These are phyloP conservation scores for Beauveria sp. DNA, from an alignment of 2,329 filamentous ascomycete genomes.

Conservation along the genomic window DNA sequence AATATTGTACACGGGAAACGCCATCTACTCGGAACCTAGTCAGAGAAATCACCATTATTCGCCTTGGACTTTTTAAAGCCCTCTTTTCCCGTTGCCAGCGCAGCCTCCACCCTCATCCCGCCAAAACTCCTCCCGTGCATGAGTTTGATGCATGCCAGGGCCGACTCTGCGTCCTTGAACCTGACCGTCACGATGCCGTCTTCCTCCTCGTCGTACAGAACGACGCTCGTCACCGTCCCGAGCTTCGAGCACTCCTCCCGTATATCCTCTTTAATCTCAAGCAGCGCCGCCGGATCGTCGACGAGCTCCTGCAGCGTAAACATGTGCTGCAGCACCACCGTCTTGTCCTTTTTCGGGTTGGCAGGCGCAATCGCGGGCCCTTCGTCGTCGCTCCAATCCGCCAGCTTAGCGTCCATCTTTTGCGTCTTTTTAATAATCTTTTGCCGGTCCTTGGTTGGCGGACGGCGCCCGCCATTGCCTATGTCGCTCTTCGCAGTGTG, in stretches of 20 bases:
- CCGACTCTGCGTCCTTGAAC: slow-evolving; percentile 65
- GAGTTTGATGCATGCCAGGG: slow-evolving; percentile 60
- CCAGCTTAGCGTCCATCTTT: slow-evolving; percentile 82
- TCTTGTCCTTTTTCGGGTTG: slow-evolving; percentile 58
- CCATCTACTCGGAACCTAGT: background rate
- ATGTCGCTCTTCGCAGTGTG: slow-evolving; percentile 14
- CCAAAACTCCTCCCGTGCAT: slow-evolving; percentile 80
- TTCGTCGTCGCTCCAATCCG: slow-evolving; percentile 93
- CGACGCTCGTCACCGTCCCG: slow-evolving; percentile 82
- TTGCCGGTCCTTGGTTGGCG: slow-evolving; percentile 56
- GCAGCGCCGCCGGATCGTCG: slow-evolving; percentile 71
- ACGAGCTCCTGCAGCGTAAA: slow-evolving; percentile 82
- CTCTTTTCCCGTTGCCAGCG: slow-evolving; percentile 62
- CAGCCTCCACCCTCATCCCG: slow-evolving; percentile 63
- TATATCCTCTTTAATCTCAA: slow-evolving; percentile 94
- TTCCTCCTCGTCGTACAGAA: slow-evolving; percentile 78
- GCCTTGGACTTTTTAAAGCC: slow-evolving; percentile 63
- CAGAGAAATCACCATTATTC: slow-evolving; percentile 34
- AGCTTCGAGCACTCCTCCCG: slow-evolving; percentile 82
- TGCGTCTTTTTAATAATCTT: slow-evolving; percentile 90
- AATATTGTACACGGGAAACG: background rate
- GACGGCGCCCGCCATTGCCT: slow-evolving; percentile 30
- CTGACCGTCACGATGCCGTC: slow-evolving; percentile 81
- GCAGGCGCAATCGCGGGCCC: slow-evolving; percentile 43
- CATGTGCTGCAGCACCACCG: slow-evolving; percentile 86